These are phyloP conservation scores for Physcomitrium patens DNA, from an alignment of 225 moss, liverwort and hornwort species.

Conservation along the genomic window DNA sequence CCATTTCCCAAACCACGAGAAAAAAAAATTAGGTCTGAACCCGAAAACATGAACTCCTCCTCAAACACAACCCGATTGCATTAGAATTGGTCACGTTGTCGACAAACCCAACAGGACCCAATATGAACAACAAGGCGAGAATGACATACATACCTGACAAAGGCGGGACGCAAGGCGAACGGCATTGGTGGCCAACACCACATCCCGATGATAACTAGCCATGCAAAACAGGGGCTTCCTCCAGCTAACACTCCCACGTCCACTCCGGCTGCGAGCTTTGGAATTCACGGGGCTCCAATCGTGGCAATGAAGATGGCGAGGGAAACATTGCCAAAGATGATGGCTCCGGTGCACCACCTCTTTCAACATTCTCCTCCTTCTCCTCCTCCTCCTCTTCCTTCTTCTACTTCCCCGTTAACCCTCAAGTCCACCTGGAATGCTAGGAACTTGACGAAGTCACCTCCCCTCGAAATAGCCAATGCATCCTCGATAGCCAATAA, in stretches of 20 bases:
- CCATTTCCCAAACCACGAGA: neutral
- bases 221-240: slow-evolving; percentile 34
- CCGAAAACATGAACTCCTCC: neutral
- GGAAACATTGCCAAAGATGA: slow-evolving; percentile 7
- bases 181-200: slow-evolving; percentile 71
- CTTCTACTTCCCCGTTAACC: too few species aligned
- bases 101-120: too few species aligned
- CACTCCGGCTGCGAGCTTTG: neutral
- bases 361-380: slow-evolving; percentile 20
- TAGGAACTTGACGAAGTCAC: too few species aligned
- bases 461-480: too few species aligned
- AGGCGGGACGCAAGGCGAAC: slow-evolving; percentile 86
- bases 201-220: slow-evolving; percentile 54
- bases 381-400: too few species aligned
- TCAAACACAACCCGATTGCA: neutral
- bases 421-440: too few species aligned
- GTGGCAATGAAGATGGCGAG: neutral
- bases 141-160: slow-evolving; percentile 49
- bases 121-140: neutral
- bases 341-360: slow-evolving; percentile 22
- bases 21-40: neutral
- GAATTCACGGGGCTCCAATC: slow-evolving; percentile 19
- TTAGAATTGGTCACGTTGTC: too few species aligned
- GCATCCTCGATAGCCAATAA: too few species aligned
- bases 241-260: slow-evolving; percentile 15